Evolutionary conservation across 495 filamentous ascomycete species (phyloP).

Genomic region (Aspergillus kassunensis): DNA sequence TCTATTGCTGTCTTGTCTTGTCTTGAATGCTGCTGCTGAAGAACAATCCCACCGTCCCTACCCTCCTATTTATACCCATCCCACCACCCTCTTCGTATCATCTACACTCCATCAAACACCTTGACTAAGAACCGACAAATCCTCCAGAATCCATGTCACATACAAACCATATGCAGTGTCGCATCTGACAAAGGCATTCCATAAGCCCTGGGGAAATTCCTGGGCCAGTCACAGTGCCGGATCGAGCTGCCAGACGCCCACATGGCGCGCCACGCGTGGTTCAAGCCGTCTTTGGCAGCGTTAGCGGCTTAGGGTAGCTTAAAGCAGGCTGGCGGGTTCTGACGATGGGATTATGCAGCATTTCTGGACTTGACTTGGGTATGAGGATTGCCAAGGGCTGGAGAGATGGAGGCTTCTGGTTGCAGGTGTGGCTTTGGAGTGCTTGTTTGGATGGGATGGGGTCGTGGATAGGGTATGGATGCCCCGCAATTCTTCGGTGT

Average conservation of each 20-base stretch:
- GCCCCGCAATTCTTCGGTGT: no score
- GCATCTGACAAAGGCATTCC: not conserved
- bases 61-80: not conserved
- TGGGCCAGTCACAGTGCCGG: not conserved
- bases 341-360: no score
- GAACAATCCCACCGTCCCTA: not conserved
- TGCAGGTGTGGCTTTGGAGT: no score
- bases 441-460: no score
- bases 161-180: not conserved
- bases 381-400: no score
- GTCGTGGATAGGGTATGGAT: no score
- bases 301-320: no score
- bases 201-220: not conserved
- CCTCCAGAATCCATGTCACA: not conserved
- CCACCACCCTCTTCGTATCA: not conserved
- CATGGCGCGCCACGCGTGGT: not conserved
- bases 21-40: no score
- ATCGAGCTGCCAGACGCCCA: not conserved
- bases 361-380: no score
- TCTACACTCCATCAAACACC: not conserved
- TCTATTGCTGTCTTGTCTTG: no score
- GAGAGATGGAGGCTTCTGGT: no score
- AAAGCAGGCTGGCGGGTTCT: no score
- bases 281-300: not conserved
- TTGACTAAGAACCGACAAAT: not conserved